Percentiles rank a stretch among this genome's conserved stretches.
These are phyloP conservation scores for Pholiota molesta DNA, from an alignment of 768 basidiomycete species.

Conservation along the genomic window DNA sequence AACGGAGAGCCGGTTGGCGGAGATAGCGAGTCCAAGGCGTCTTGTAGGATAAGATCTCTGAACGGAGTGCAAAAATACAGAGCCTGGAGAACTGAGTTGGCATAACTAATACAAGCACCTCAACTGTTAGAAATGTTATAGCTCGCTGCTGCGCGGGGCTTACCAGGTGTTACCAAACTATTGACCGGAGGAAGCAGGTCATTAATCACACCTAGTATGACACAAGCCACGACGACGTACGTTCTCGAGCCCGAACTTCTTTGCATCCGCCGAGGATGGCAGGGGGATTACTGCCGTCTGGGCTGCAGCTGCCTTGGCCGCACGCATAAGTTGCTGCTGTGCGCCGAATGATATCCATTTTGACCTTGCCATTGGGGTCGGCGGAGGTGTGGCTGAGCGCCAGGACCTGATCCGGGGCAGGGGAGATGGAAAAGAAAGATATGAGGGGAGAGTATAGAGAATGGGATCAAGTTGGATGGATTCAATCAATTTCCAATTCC, in stretches of 20 bases:
- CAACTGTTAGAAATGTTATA: conserved; percentile 18
- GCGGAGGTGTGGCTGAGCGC: not conserved
- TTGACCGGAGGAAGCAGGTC: conserved; percentile 7
- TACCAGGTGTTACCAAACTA: conserved; percentile 98
- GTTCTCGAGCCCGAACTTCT: conserved; percentile 97
- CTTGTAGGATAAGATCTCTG: conserved; percentile 84
- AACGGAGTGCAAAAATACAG: conserved; percentile 96
- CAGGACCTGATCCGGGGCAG: conserved; percentile 13
- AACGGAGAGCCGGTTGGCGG: conserved; percentile 34
- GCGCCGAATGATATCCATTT: conserved; percentile 40
- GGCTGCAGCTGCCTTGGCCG: conserved; percentile 25
- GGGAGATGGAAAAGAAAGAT: conserved; percentile 9
- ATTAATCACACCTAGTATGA: not conserved
- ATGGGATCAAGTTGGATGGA: conserved; percentile 8
- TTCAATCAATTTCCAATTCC: conserved; percentile 13
- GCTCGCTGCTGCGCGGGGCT: conserved; percentile 19
- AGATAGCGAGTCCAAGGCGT: conserved; percentile 49
- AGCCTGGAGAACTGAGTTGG: conserved; percentile 68
- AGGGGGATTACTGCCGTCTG: conserved; percentile 32
- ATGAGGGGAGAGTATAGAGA: conserved; percentile 7
- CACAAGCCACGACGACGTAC: conserved; percentile 50
- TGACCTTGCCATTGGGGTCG: conserved; percentile 36
- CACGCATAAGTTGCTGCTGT: conserved; percentile 28
- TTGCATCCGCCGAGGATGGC: conserved; percentile 66
- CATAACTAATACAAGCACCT: conserved; percentile 63